These are phyloP conservation scores for Nannochloris sp. DNA, from an alignment of 139 green algal genomes.

Conservation along the genomic window DNA sequence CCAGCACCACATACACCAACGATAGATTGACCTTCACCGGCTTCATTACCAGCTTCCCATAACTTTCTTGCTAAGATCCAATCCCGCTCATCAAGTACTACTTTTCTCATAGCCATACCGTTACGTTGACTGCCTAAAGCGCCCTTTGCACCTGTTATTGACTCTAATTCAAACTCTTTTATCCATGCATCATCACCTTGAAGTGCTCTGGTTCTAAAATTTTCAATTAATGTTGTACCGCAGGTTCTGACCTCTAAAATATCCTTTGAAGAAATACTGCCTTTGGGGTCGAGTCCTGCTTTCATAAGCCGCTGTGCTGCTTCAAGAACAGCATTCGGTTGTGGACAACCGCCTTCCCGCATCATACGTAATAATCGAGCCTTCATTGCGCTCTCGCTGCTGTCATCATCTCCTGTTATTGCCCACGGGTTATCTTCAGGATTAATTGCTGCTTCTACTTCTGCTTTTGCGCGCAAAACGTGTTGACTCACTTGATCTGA, in stretches of 20 bases:
- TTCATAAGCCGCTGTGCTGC: constrained; percentile 16
- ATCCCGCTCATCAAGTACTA: constrained; percentile 34
- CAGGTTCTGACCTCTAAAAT: constrained; percentile 28
- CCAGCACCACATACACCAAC: constrained; percentile 41
- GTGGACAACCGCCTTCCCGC: neutral
- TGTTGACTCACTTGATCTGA: too few species aligned
- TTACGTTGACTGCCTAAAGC: constrained; percentile 23
- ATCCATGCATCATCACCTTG: constrained; percentile 26
- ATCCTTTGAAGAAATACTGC: constrained; percentile 10
- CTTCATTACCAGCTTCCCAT: constrained; percentile 30
- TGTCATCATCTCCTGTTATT: neutral
- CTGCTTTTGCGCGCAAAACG: neutral
- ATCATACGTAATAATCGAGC: constrained; percentile 19
- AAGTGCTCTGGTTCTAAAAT: constrained; percentile 22
- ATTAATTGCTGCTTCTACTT: constrained; percentile 7
- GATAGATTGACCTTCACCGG: constrained; percentile 8
- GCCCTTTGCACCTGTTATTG: constrained; percentile 26
- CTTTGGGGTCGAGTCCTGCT: constrained; percentile 5
- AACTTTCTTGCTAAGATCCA: constrained; percentile 34
- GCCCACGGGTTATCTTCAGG: constrained; percentile 12
- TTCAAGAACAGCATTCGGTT: constrained; percentile 10
- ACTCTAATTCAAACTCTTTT: constrained; percentile 30
- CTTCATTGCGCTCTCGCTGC: constrained; percentile 11
- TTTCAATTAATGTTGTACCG: constrained; percentile 30
- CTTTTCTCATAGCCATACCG: constrained; percentile 25